Evolutionary conservation across 495 filamentous ascomycete genomes (phyloP).

Genomic region (Aspergillus diversus): DNA sequence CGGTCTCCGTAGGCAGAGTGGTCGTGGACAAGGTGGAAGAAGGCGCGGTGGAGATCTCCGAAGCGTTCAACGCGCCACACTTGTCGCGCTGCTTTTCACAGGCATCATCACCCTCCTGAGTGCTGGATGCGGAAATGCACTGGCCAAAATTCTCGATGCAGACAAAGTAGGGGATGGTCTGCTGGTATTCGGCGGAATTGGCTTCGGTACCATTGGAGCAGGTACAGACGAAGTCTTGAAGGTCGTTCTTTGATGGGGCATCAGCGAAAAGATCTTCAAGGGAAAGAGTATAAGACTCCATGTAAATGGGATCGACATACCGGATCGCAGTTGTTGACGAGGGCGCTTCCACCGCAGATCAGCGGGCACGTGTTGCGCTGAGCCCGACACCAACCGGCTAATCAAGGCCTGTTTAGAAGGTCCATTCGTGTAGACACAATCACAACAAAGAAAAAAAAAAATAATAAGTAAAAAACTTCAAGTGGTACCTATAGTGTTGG

Average conservation of each 20-base stretch:
- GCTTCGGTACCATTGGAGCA: conserved; percentile 57
- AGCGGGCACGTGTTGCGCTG: conserved; percentile 51
- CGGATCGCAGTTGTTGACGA: conserved; percentile 45
- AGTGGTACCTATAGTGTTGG: conserved; percentile 32
- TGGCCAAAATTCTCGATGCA: conserved; percentile 54
- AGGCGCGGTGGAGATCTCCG: conserved; percentile 28
- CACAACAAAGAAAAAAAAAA: neutral
- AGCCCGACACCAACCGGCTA: conserved; percentile 50
- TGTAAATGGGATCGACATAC: conserved; percentile 35
- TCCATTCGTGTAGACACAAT: neutral
- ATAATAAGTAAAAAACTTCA: neutral
- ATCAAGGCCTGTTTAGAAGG: neutral
- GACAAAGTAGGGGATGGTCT: conserved; percentile 61
- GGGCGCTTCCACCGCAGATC: conserved; percentile 47
- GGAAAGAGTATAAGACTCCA: neutral
- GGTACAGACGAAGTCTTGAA: conserved; percentile 53
- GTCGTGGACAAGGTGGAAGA: conserved; percentile 35
- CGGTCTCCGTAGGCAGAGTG: conserved; percentile 38
- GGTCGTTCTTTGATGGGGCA: conserved; percentile 35
- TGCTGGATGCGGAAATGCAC: conserved; percentile 54
- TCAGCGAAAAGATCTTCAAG: neutral
- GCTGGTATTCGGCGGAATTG: conserved; percentile 53
- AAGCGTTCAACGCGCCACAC: conserved; percentile 56
- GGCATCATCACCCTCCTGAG: conserved; percentile 45
- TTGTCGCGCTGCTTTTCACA: conserved; percentile 42